Base-by-base conservation (phyloP, 371 early-diverging fungal genomes). In the Mortierella sp. region DNA sequence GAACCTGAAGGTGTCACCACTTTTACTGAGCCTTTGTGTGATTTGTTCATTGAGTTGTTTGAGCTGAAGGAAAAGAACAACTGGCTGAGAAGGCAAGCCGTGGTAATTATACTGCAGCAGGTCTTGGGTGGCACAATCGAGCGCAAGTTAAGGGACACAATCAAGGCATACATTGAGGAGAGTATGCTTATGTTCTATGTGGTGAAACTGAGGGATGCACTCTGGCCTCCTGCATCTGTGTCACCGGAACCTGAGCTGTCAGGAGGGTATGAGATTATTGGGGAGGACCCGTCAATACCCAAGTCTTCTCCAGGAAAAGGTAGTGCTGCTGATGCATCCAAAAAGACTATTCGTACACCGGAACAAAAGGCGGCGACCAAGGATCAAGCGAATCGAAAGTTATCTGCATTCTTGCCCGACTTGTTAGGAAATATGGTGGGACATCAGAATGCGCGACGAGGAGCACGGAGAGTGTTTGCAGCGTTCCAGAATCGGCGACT, bases 121-220 rank as follows among this genome's bases (percentile, higher is more conserved):
- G 89, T 97, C 2, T 84, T 96, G 50, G 96, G 96, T 67, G 96
- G 94, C 47, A 90, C 95, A 0, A 91, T 97, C 60, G 96, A 97
- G 81, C 87, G 94, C 84, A 90, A 86, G 60, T 60, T 66, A 40
- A 65, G 75, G 28, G 75, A 77, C 58, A 77, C 72, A 22, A 70
- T 77, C 65, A 77, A 77, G 50, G 63, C 64, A 0, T 77, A 77
- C 36, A 28, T 76, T 10, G 82, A 81, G 45, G 71, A 84, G 28
- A 76, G 53, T 41, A 76, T 83, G 79, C 47, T 84, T 40, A 67
- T 70, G 65, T 83, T 75, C 38, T 81, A 76, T 60, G 76, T 81
- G 15, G 13, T 33, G 52, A 81, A 81, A 55, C 60, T 81, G 0
- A 57, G 72, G 15, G 82, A 81, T 50, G 41, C 76, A 3, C 69